These are phyloP conservation scores for Abortiporus biennis DNA, from an alignment of 1,284 basidiomycete genomes.

Conservation along the genomic window DNA sequence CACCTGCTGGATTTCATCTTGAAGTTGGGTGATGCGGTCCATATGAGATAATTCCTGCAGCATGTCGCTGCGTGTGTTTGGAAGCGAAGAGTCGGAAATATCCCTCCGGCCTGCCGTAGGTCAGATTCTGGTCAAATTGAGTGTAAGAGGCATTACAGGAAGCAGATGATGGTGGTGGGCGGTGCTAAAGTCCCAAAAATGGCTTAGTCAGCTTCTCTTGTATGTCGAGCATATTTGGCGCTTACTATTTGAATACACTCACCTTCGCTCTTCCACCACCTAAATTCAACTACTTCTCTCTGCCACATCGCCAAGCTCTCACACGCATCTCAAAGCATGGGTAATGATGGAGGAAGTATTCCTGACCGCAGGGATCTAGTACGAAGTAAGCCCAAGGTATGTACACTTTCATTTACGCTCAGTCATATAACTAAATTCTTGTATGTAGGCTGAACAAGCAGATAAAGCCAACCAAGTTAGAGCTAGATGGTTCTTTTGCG, in stretches of 20 bases:
- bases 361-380: constrained; percentile 80
- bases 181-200: neutral
- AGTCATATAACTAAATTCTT: constrained; percentile 2
- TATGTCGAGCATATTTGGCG: neutral
- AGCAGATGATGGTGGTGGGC: too few species aligned
- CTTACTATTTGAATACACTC: neutral
- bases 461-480: constrained; percentile 83
- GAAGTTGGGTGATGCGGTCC: constrained; percentile 85
- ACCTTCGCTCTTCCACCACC: neutral
- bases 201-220: neutral
- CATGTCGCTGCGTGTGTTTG: constrained; percentile 50
- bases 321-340: constrained; percentile 41
- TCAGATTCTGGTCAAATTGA: neutral
- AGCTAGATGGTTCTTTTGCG: constrained; percentile 89
- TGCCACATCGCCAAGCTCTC: neutral
- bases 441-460: constrained; percentile 63
- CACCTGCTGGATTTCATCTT: constrained; percentile 82
- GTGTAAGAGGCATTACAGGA: too few species aligned
- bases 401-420: constrained; percentile 8
- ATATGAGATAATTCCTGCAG: constrained; percentile 83
- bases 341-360: constrained; percentile 84
- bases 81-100: neutral
- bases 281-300: neutral
- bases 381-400: constrained; percentile 63
- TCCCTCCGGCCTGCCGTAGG: neutral